Conservation (phyloP, 2,329 filamentous ascomycete species). For the Colletotrichum limetticola region DNA sequence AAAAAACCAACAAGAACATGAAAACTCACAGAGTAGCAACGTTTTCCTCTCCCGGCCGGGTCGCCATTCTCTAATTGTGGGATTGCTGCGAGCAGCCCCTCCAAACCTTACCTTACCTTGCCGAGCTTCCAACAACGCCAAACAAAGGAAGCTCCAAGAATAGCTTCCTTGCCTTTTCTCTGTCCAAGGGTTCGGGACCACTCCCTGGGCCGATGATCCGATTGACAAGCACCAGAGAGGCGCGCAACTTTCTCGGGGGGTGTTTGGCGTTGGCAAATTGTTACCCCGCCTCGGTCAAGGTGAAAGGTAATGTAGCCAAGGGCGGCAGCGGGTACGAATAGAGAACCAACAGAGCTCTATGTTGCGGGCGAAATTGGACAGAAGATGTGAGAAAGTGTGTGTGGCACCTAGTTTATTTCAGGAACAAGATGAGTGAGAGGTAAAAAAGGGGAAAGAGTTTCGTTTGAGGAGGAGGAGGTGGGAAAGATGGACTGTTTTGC, state of each 20-base stretch:
- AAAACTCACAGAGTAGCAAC: slow-evolving; percentile 62
- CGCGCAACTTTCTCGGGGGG: background rate
- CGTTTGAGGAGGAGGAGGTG: background rate
- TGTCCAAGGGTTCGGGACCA: background rate
- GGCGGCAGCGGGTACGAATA: slow-evolving; percentile 16
- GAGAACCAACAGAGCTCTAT: background rate
- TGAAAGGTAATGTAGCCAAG: slow-evolving; percentile 19
- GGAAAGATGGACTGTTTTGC: background rate
- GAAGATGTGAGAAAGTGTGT: background rate
- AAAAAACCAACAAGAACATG: background rate
- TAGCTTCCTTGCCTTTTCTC: background rate
- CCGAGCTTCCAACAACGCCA: background rate
- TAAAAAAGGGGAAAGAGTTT: slow-evolving; percentile 11
- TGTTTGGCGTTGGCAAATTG: background rate
- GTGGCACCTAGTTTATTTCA: slow-evolving; percentile 14
- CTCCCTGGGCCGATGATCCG: background rate
- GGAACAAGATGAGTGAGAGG: background rate
- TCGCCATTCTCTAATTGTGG: slow-evolving; percentile 51
- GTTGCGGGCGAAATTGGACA: background rate
- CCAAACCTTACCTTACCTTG: background rate
- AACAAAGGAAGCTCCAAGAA: slow-evolving; percentile 6
- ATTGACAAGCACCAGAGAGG: slow-evolving; percentile 11
- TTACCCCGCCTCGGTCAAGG: slow-evolving; percentile 33
- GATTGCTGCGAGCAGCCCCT: background rate
- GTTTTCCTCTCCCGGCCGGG: slow-evolving; percentile 60